Conservation (phyloP, 768 basidiomycete genomes). For the Rhodotorula toruloides region DNA sequence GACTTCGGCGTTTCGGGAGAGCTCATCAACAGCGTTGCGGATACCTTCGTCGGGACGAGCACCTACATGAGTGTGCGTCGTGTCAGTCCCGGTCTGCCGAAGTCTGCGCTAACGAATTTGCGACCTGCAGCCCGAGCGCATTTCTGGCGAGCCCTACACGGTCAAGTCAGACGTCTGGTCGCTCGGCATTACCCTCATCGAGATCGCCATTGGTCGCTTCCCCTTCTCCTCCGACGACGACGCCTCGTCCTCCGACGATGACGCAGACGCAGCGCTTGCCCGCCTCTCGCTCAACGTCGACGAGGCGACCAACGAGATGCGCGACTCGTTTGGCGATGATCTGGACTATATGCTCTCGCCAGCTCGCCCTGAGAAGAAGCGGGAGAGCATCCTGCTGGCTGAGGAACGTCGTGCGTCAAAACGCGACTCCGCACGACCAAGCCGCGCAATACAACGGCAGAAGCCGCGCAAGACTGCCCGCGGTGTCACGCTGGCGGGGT, state of each 20-base stretch:
- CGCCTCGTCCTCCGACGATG: conserved; percentile 56
- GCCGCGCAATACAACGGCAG: conserved; percentile 43
- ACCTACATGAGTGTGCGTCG: conserved; percentile 93
- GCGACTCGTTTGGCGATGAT: conserved; percentile 48
- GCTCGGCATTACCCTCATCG: conserved; percentile 90
- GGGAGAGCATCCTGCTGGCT: conserved; percentile 28
- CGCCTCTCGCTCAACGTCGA: conserved; percentile 52
- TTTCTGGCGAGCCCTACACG: conserved; percentile 95
- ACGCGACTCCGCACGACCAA: conserved; percentile 3
- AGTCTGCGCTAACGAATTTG: too few relatives aligned
- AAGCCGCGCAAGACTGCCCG: conserved; percentile 38
- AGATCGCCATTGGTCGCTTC: conserved; percentile 93
- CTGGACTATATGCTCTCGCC: conserved; percentile 48
- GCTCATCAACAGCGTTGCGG: conserved; percentile 96
- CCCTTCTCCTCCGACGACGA: conserved; percentile 64
- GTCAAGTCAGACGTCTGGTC: conserved; percentile 99
- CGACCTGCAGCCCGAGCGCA: conserved; percentile 78
- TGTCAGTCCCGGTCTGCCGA: too few relatives aligned
- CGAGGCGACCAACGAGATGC: conserved; percentile 21
- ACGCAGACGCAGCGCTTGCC: conserved; percentile 4
- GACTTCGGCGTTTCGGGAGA: conserved; percentile 99
- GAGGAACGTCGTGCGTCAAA: conserved; percentile 32
- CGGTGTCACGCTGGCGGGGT: conserved; percentile 77
- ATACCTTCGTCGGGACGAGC: conserved; percentile 97
- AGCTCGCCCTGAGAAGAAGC: conserved; percentile 28